Percentiles rank a stretch among this genome's conserved stretches.
These are phyloP conservation scores for Penicillium aurantiogriseum DNA, from an alignment of 2,329 filamentous ascomycete species.

Conservation along the genomic window DNA sequence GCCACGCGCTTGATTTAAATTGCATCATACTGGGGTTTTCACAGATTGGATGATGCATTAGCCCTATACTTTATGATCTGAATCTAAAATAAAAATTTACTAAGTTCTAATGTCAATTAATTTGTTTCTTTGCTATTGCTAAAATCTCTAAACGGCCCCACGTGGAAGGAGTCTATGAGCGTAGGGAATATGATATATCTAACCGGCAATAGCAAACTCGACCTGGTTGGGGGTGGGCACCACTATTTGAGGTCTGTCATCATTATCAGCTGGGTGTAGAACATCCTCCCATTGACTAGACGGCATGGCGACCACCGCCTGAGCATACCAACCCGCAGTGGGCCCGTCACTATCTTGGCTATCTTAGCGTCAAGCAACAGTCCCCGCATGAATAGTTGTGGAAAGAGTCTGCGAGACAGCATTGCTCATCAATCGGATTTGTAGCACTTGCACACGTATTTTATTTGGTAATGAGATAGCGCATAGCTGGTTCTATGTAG, in stretches of 20 bases:
- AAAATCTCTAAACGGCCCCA: too few species aligned
- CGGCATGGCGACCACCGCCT: too few species aligned
- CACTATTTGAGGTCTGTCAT: too few species aligned
- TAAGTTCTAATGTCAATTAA: too few species aligned
- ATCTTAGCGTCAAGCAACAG: background rate
- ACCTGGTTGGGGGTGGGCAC: too few species aligned
- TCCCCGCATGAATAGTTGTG: background rate
- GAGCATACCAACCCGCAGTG: too few species aligned
- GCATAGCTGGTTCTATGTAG: background rate
- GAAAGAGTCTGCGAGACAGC: background rate
- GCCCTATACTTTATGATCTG: background rate
- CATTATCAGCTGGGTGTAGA: too few species aligned
- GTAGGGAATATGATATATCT: too few species aligned
- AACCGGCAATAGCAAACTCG: too few species aligned
- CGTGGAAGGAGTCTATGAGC: too few species aligned
- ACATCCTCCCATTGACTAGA: too few species aligned
- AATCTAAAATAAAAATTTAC: background rate
- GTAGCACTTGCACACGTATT: background rate
- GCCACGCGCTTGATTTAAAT: background rate
- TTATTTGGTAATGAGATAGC: background rate
- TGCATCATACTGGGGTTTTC: background rate
- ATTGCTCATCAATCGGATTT: background rate
- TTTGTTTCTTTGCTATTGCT: too few species aligned
- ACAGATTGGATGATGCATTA: background rate
- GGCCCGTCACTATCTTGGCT: background rate